Evolutionary conservation across 108 stramenopile genomes (phyloP), one percentile per base, ranked within the genome.

Genomic region (Thalassiosira profunda): DNA sequence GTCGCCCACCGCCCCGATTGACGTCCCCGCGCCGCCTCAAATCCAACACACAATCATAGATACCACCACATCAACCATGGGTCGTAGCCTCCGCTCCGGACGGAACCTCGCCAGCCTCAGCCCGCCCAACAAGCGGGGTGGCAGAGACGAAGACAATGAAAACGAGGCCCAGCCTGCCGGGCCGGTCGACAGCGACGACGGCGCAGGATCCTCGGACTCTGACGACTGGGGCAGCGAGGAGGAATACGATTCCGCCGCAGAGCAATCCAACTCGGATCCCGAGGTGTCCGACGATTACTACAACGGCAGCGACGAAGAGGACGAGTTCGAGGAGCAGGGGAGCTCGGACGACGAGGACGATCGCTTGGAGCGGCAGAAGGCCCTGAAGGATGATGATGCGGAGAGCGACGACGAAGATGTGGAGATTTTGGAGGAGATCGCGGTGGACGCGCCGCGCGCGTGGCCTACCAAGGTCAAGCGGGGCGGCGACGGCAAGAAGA

Each of bases 321-420:
- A 93, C 11, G 89, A 86, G 21, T 91, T 93, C 51, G 94, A 91
- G 78, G 91, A 92, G 42, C 91, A 93, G 80, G 91, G 91, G 38
- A 91, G 90, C 4, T 90, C 88, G 1, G 90, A 91, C 33, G 91
- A 91, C 56, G 91, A 92, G 34, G 94, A 91, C 14, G 91, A 91
- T 40, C 18, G 74, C 14, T 36, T 87, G 17, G 84, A 86, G 28
- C 57, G 81, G 5, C 89, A 91, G 61, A 36, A 56, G 17, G 61
- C 76, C 9, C 33, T 52, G 7, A 74, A 86, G 8, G 90, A 90
- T 41, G 82, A 82, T 24, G 81, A 72, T 25, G 65, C 61, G 9
- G 88, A 87, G 29, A 85, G 61, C 43, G 86, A 63, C 5, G 72
- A 51, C 30, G 87, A 66, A 33, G 87, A 71, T n/a, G 82, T 86